A percentile compares a stretch with the other conserved stretches of the same genome.
phyloP scores from a whole-genome alignment of 2,329 filamentous ascomycete genomes.

The Neofusicoccum parvum region DNA sequence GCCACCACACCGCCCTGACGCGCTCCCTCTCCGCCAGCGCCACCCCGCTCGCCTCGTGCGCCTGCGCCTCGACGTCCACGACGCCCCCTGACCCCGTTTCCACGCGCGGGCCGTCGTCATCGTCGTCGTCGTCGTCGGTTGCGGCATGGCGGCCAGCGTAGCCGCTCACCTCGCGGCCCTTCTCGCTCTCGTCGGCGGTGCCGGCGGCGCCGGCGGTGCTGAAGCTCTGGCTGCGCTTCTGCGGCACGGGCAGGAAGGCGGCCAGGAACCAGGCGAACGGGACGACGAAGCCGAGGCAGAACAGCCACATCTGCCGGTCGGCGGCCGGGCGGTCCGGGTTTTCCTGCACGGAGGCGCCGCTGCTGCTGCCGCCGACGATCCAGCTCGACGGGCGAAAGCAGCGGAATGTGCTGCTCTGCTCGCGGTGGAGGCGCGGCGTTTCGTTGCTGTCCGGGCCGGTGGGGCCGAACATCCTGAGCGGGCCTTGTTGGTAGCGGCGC shows the following conservation, averaged over 20 bases:
- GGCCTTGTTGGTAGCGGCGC: not conserved
- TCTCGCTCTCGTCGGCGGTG: not conserved
- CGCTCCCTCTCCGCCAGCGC: not conserved
- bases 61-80: conserved; percentile 3
- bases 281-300: conserved; percentile 11
- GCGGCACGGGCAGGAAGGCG: conserved; percentile 2
- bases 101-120: not conserved
- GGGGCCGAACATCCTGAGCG: not conserved
- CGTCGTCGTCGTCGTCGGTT: no score
- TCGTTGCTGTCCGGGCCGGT: not conserved
- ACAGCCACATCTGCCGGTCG: conserved; percentile 13
- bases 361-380: not conserved
- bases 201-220: no score
- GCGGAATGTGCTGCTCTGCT: conserved; percentile 9
- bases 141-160: no score
- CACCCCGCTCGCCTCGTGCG: not conserved
- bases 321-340: not conserved
- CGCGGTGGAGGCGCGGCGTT: not conserved
- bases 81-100: not conserved
- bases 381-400: not conserved
- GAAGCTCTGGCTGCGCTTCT: not conserved
- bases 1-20: conserved; percentile 8
- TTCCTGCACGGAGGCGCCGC: no score
- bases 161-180: no score
- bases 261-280: conserved; percentile 20